Evolutionary conservation across 2,329 filamentous ascomycete species (phyloP), one percentile per base, ranked within the genome.

Genomic region (Dothistroma pini): DNA sequence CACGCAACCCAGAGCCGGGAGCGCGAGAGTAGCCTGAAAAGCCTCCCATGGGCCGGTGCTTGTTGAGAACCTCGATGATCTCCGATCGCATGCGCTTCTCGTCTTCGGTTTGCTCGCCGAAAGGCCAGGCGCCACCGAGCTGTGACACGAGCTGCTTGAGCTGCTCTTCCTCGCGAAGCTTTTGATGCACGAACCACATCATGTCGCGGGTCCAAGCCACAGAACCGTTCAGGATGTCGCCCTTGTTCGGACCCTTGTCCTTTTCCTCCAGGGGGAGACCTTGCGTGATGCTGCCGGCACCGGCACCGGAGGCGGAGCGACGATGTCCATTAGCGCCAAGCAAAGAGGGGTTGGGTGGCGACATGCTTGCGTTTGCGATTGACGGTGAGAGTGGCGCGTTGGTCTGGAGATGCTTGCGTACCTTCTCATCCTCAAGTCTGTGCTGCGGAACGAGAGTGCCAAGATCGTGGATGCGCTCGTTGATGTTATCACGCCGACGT

Each of bases 201-300:
- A 99, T 82, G 78, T 99, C 95, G 65, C 93, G 87, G 63, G 91
- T 97, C 95, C 95, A 99, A 77, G 91, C 92, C 57, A 97, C 95
- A 35, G 93, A 90, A 32, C 95, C 93, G 72, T 97, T 97, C 70
- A 99, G 87, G 62, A 99, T 97, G 70, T 99, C 95, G 54, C 95
- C 95, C 79, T 99, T 99, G 81, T 97, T 97, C 6, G 95, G 95
- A 0, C 95, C 95, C 74, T 97, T 97, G 78, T 99, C 95, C 75
- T 97, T 97, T 68, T 97, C 95, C 70, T 99, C 95, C 38, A 96
- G 84, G 0, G 95, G 93, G 32, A 97, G 83, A 14, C 93, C 92
- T 66, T 93, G 93, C 6, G 92, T 96, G 70, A 97, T 97, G 73
- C 90, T 96, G 41, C 88, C 86, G 34, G 89, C 86, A 34, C 66